Base-by-base conservation (phyloP, 208 protist species). In the Vickermania ingenoplastis region DNA sequence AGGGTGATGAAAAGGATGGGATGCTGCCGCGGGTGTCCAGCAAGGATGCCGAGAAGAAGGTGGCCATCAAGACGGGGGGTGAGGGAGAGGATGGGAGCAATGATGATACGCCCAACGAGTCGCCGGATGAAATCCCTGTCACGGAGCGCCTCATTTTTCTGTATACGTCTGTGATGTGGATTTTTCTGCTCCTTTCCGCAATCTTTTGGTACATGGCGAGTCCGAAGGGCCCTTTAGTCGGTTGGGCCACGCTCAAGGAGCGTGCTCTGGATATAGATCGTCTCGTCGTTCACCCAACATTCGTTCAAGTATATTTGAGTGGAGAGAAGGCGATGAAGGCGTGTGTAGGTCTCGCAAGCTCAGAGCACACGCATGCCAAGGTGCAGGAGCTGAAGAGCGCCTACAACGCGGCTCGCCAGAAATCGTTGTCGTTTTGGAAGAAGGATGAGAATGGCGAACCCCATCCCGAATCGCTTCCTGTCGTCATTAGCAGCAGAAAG, bases 101-200 rank as follows among this genome's bases (percentile, higher is more conserved):
- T 0, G 77, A 84, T 24, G 66, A 77, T 1, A 66, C 57, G 41
- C 71, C 69, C 21, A 73, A 85, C 51, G 63, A 78, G 50, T 75
- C 67, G 69, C n/a, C n/a, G n/a, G n/a, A n/a, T n/a, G n/a, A n/a
- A n/a, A 48, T 89, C 29, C 60, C 86, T n/a, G 73, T 76, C 7
- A 75, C 73, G 61, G 76, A 78, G 14, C 59, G 63, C 11, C 72
- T 85, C 11, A 83, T 87, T 54, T 77, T 91, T 25, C 51, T 91
- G 4, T 27, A 70, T 29, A 81, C 83, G 70, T 61, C 79, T 11
- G 50, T 61, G 14, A 53, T 81, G 31, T 73, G 79, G 14, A 63
- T 64, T 25, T 62, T 81, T 7, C 59, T 91, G 22, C 86, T 87
- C 71, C 41, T 73, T 25, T 64, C 75, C 69, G 86, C 85, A 57